phyloP scores from a whole-genome alignment of 352 stramenopile genomes.

The Globisporangium nodosum region DNA sequence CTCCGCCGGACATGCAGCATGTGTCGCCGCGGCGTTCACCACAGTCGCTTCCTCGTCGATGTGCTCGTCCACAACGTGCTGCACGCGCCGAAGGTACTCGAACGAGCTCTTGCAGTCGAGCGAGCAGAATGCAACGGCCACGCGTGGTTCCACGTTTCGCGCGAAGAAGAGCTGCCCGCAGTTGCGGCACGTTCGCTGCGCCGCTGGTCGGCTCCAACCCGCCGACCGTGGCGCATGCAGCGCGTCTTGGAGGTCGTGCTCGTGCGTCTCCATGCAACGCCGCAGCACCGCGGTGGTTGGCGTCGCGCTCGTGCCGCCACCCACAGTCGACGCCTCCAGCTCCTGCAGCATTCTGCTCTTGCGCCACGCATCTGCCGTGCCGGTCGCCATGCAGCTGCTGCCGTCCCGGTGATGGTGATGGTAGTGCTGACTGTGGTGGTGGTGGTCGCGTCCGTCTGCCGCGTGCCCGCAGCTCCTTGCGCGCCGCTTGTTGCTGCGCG shows the following conservation, averaged over 20 bases:
- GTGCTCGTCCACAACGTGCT: slow-evolving; percentile 30
- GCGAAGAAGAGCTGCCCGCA: slow-evolving; percentile 46
- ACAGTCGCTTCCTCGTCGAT: slow-evolving; percentile 5
- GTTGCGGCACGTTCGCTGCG: slow-evolving; percentile 45
- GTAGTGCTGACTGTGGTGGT: not conserved
- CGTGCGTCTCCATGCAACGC: not conserved
- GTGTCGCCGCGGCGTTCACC: not conserved
- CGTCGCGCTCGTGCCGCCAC: not conserved
- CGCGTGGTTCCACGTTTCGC: not conserved
- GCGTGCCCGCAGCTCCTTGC: slow-evolving; percentile 9
- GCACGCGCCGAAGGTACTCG: slow-evolving; percentile 40
- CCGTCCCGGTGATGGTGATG: slow-evolving; percentile 1
- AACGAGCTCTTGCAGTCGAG: slow-evolving; percentile 62
- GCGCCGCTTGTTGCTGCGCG: slow-evolving; percentile 9
- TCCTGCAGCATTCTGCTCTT: slow-evolving; percentile 37
- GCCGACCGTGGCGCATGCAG: not conserved
- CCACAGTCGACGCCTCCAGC: slow-evolving; percentile 21
- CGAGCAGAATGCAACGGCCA: slow-evolving; percentile 31
- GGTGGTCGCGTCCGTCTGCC: not conserved
- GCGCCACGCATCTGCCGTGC: slow-evolving; percentile 24
- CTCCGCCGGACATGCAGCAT: not conserved
- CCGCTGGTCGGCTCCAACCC: slow-evolving; percentile 16
- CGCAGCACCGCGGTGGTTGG: slow-evolving; percentile 12
- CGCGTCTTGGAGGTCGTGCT: not conserved
- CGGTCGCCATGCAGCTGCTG: not conserved